These are phyloP conservation scores for Globisporangium yorkense DNA, from an alignment of 352 stramenopile genomes.

Conservation along the genomic window DNA sequence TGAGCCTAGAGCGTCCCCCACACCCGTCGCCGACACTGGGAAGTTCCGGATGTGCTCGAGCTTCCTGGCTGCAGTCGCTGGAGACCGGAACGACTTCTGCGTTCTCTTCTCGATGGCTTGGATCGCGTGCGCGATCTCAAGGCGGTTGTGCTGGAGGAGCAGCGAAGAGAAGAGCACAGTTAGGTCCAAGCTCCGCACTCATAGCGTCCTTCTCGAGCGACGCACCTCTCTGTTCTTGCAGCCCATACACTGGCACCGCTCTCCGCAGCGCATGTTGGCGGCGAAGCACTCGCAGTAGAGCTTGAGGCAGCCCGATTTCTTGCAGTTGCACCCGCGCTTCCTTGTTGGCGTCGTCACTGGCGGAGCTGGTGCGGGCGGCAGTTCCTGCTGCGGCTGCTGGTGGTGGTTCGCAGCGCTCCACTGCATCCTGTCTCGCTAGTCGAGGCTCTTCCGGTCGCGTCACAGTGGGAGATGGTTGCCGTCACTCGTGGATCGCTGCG, in stretches of 20 bases:
- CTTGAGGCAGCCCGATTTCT: constrained; percentile 96
- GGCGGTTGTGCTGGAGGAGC: constrained; percentile 28
- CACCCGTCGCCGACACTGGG: neutral
- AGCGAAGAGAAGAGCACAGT: neutral
- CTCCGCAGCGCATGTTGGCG: constrained; percentile 36
- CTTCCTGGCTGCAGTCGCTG: constrained; percentile 18
- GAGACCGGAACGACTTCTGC: constrained; percentile 40
- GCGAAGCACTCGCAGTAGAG: constrained; percentile 87
- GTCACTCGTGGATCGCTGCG: too few species aligned
- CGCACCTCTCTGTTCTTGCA: constrained; percentile 65
- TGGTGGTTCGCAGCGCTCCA: neutral
- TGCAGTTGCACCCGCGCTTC: constrained; percentile 90
- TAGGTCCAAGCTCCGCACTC: neutral
- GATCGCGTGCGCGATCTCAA: constrained; percentile 50
- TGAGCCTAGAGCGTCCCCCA: neutral
- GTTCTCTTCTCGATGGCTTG: constrained; percentile 46
- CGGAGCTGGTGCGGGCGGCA: neutral
- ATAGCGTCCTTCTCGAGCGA: too few species aligned
- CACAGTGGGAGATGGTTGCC: too few species aligned
- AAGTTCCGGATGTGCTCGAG: constrained; percentile 16
- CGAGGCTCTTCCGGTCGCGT: too few species aligned
- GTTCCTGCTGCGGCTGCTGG: neutral
- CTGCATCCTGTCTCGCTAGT: neutral
- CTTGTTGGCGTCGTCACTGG: neutral
- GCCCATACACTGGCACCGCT: constrained; percentile 65